phyloP scores from a whole-genome alignment of 345 rosid genomes.

The Passiflora organensis region DNA sequence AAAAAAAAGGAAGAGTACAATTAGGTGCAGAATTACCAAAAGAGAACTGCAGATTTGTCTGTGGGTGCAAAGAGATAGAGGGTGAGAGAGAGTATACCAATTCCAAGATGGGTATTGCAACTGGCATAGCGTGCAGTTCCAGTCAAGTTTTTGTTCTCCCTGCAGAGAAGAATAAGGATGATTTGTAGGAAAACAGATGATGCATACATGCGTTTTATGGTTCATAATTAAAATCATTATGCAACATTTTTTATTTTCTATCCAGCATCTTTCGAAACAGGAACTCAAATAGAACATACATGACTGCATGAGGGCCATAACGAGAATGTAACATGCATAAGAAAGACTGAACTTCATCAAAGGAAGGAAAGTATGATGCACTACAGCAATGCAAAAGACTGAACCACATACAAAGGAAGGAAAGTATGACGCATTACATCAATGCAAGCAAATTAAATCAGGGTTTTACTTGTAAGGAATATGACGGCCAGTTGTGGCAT shows the following conservation, averaged over 20 bases:
- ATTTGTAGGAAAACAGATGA: background rate
- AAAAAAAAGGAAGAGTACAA: background rate
- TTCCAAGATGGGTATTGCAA: constrained; percentile 97
- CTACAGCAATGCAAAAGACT: background rate
- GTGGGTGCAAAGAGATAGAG: no score
- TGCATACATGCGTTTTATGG: no score
- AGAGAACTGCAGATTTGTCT: no score
- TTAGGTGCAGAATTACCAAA: no score
- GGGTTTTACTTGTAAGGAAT: constrained; percentile 69
- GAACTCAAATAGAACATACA: no score
- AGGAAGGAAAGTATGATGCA: background rate
- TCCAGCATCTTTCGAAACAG: no score
- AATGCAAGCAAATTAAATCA: background rate
- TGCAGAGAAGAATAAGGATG: constrained; percentile 11
- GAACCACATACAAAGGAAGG: no score
- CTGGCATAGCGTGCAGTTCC: constrained; percentile 99
- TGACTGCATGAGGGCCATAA: no score
- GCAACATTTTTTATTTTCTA: no score
- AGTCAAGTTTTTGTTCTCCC: constrained; percentile 93
- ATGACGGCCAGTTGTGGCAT: constrained; percentile 71
- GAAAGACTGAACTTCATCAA: background rate
- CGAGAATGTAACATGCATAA: background rate
- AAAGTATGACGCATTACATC: background rate
- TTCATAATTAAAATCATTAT: no score
- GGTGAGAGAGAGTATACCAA: constrained; percentile 48